Evolutionary conservation across 2,329 filamentous ascomycete genomes (phyloP), one percentile per base, ranked within the genome.

Genomic region (Fusarium transvaalense): DNA sequence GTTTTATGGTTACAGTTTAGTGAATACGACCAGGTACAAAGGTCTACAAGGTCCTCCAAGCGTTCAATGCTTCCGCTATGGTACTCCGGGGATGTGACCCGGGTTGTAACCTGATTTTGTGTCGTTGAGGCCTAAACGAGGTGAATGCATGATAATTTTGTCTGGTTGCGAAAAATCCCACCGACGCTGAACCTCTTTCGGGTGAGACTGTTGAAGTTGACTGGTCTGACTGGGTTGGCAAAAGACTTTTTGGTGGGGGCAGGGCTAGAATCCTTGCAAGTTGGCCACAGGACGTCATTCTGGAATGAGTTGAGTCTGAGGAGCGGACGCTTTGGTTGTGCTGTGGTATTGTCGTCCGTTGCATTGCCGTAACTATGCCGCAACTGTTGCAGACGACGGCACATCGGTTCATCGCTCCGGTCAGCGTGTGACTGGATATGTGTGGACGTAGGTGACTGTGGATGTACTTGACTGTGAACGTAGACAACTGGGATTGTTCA

Each of bases 201-300:
- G 43, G 7, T 48, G n/a, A 25, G 12, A 34, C 13, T 32, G 34
- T 54, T 14, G 15, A 41, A 19, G 38, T 41, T 41, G n/a, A n/a
- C n/a, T n/a, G n/a, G n/a, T n/a, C n/a, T 6, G 43, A 57, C 52
- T 67, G 64, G 64, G 35, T 37, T 61, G 25, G 38, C 37, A 25
- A n/a, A 60, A 41, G 54, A 45, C 43, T 61, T 48, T 60, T 45
- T 68, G 62, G 71, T 68, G 62, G 71, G 71, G 64, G 59, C 71
- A 65, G 61, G 62, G 69, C 61, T 69, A 43, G 52, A 64, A 62
- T 66, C 68, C 68, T 64, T 71, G 60, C 54, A 43, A 41, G 31
- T 50, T 47, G 66, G 59, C 64, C 66, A 73, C 62, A 70, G 56
- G 52, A 54, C 71, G 72, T 72, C 71, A 71, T 73, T 66, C 37